phyloP scores from a whole-genome alignment of 2,329 filamentous ascomycete species.

The Cladosporium cucumerinum region DNA sequence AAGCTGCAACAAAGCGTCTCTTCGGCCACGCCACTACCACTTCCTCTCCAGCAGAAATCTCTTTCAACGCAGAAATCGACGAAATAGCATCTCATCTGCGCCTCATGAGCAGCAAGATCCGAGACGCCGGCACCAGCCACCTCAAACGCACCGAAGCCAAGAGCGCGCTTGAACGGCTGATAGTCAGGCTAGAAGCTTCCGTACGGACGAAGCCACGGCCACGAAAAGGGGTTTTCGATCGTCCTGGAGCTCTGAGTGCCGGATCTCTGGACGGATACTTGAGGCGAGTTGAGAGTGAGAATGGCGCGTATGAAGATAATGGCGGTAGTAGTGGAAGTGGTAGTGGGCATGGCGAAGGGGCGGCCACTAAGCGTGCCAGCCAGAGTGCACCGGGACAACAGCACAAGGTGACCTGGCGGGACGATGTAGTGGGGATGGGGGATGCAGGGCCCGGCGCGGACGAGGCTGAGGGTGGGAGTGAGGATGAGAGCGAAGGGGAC shows the following conservation, averaged over 20 bases:
- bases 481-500: background rate
- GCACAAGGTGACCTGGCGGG: conserved; percentile 13
- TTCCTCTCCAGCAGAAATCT: conserved; percentile 36
- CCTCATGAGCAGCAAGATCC: conserved; percentile 58
- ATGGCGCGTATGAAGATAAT: background rate
- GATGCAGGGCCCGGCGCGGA: conserved; percentile 1
- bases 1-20: background rate
- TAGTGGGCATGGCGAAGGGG: too few species aligned
- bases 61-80: conserved; percentile 72
- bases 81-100: conserved; percentile 59
- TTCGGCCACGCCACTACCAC: conserved; percentile 25
- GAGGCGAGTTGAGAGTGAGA: conserved; percentile 1
- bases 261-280: conserved; percentile 26
- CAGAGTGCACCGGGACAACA: conserved; percentile 3
- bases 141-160: conserved; percentile 74
- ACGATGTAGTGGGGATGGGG: background rate
- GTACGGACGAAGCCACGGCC: conserved; percentile 59
- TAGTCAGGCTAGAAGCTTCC: conserved; percentile 66
- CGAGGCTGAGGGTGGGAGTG: background rate
- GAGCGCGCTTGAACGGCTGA: conserved; percentile 68
- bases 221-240: conserved; percentile 31
- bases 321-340: too few species aligned
- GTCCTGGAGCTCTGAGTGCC: background rate
- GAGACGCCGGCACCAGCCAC: conserved; percentile 69
- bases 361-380: background rate